Conservation (phyloP, 164 flowering plant genomes). For the Sedum album region DNA sequence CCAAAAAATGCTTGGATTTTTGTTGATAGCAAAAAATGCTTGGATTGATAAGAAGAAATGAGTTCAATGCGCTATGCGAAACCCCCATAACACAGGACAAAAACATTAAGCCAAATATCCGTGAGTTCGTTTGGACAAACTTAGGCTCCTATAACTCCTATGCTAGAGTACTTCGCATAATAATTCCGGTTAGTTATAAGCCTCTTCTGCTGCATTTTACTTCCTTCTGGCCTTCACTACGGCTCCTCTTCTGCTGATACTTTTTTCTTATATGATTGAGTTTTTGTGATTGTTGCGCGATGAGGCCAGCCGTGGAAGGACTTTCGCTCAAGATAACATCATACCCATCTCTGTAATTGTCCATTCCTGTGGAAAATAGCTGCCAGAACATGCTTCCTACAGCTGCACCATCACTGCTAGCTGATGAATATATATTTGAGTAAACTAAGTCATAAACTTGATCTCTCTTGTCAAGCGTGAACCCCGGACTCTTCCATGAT, state of each 20-base stretch:
- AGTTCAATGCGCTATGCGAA: too few relatives aligned
- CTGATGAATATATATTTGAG: constrained; percentile 48
- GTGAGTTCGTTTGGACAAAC: too few relatives aligned
- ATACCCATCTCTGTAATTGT: constrained; percentile 59
- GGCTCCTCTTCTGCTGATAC: constrained; percentile 32
- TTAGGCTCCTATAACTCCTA: too few relatives aligned
- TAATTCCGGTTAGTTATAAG: too few relatives aligned
- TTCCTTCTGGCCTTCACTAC: constrained; percentile 25
- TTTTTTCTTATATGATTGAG: constrained; percentile 32
- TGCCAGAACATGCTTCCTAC: constrained; percentile 83
- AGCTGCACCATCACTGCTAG: constrained; percentile 57
- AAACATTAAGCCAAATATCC: too few relatives aligned
- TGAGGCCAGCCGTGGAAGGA: constrained; percentile 45
- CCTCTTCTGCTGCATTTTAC: constrained; percentile 28
- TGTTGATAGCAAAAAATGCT: too few relatives aligned
- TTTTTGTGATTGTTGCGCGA: constrained; percentile 49
- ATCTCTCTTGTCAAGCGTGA: constrained; percentile 36
- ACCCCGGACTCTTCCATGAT: constrained; percentile 41
- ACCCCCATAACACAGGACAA: too few relatives aligned
- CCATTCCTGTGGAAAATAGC: constrained; percentile 61
- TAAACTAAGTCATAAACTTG: constrained; percentile 37
- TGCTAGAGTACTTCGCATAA: too few relatives aligned
- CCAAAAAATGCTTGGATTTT: too few relatives aligned
- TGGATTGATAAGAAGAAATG: too few relatives aligned
- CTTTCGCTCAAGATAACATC: constrained; percentile 52